Conservation (phyloP, 257 asterid species). For the Paraleonurus japonicus region DNA sequence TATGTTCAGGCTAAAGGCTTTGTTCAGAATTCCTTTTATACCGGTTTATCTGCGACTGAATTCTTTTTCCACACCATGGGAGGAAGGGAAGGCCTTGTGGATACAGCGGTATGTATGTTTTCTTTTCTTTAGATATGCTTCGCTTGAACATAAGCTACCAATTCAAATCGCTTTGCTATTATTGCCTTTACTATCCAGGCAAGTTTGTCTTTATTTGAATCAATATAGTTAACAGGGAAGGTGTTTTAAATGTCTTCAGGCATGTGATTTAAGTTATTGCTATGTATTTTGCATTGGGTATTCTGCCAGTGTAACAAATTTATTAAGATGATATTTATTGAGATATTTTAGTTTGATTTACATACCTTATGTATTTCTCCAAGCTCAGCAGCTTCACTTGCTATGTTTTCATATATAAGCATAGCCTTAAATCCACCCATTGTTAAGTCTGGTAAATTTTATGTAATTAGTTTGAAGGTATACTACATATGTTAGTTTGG, state of each 20-base stretch:
- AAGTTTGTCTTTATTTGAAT: not conserved
- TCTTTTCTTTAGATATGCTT: slow-evolving; percentile 18
- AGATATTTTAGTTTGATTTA: not conserved
- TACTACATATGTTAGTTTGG: not conserved
- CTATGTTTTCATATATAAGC: not conserved
- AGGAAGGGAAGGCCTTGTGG: slow-evolving; percentile 99
- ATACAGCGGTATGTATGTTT: slow-evolving; percentile 80
- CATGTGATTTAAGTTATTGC: not conserved
- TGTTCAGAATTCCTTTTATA: slow-evolving; percentile 90
- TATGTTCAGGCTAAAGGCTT: slow-evolving; percentile 89
- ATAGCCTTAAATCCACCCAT: not conserved
- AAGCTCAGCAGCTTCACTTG: not conserved
- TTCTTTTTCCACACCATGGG: slow-evolving; percentile 99
- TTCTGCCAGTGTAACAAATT: not conserved
- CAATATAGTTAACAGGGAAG: not conserved
- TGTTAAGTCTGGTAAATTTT: not conserved
- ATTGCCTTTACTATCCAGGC: not conserved
- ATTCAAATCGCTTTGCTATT: not conserved
- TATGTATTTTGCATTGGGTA: not conserved
- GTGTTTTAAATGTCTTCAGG: not conserved
- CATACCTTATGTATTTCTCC: not conserved
- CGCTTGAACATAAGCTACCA: not conserved
- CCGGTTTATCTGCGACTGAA: slow-evolving; percentile 87
- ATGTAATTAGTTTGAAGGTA: not conserved
- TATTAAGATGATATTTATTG: not conserved